phyloP scores from a whole-genome alignment of 2,329 filamentous ascomycete species.

The Phoma sp. region DNA sequence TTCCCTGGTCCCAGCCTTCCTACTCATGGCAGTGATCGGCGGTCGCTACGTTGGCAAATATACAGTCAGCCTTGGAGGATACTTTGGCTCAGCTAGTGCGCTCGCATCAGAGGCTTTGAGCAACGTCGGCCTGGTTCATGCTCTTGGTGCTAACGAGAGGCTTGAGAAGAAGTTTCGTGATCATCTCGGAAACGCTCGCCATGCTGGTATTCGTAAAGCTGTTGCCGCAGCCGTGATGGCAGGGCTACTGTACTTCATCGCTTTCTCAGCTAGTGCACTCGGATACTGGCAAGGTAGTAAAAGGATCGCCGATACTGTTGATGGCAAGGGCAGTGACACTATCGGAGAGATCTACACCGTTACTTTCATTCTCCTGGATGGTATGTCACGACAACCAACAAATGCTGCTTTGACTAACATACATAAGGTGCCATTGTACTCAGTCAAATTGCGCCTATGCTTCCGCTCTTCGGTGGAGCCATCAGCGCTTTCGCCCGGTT shows the following conservation, averaged over 20 bases:
- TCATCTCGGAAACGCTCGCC: conserved; percentile 58
- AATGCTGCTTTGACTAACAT: neutral
- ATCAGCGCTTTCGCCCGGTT: conserved; percentile 64
- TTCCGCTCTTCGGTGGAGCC: conserved; percentile 58
- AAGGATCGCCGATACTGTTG: conserved; percentile 56
- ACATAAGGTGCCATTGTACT: conserved; percentile 53
- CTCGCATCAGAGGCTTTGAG: conserved; percentile 68
- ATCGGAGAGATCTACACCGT: conserved; percentile 61
- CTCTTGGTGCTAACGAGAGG: conserved; percentile 64
- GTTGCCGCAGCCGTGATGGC: conserved; percentile 63
- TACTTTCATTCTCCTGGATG: conserved; percentile 62
- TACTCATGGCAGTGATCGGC: conserved; percentile 64
- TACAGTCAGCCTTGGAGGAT: conserved; percentile 56
- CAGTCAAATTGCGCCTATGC: conserved; percentile 54
- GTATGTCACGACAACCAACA: conserved; percentile 25
- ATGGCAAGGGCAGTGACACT: conserved; percentile 39
- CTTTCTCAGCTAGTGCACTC: conserved; percentile 69
- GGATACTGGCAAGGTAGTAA: conserved; percentile 72
- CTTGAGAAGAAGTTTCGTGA: conserved; percentile 65
- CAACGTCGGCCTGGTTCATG: conserved; percentile 67
- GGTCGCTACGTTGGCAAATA: conserved; percentile 62
- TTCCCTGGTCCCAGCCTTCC: conserved; percentile 66
- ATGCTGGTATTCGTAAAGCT: conserved; percentile 64
- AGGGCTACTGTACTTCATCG: conserved; percentile 70
- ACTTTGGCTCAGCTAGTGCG: conserved; percentile 64